phyloP scores from a whole-genome alignment of 805 yeast genomes.

The Teunomyces aglyptinius region DNA sequence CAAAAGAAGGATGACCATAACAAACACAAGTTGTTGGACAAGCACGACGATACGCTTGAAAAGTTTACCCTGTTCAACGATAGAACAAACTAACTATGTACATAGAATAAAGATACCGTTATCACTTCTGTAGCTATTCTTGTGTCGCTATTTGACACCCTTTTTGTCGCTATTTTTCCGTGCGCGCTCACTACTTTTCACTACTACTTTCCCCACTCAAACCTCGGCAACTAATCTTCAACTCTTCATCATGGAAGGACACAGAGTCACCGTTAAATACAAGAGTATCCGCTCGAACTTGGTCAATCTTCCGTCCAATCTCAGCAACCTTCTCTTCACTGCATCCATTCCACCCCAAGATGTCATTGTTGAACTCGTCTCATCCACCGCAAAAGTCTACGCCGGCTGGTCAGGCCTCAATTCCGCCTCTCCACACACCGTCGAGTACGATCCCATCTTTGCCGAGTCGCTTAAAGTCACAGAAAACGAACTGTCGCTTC shows the following conservation, averaged over 20 bases:
- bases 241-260: slow-evolving; percentile 33
- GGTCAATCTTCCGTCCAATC: slow-evolving; percentile 51
- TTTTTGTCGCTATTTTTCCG: no score
- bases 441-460: slow-evolving; percentile 69
- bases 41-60: slow-evolving; percentile 11
- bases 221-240: slow-evolving; percentile 4
- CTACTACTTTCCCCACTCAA: background rate
- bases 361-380: slow-evolving; percentile 50
- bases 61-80: slow-evolving; percentile 14
- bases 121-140: no score
- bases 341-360: slow-evolving; percentile 58
- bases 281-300: slow-evolving; percentile 46
- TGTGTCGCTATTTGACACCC: no score
- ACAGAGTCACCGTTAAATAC: slow-evolving; percentile 25
- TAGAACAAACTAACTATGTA: slow-evolving; percentile 2
- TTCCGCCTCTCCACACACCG: slow-evolving; percentile 22
- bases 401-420: slow-evolving; percentile 71
- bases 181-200: background rate
- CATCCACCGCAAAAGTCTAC: slow-evolving; percentile 24
- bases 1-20: slow-evolving; percentile 40
- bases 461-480: slow-evolving; percentile 50
- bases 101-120: no score
- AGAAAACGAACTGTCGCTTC: slow-evolving; percentile 37
- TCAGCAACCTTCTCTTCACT: slow-evolving; percentile 45
- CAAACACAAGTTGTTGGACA: slow-evolving; percentile 27